Percentiles rank a stretch among this genome's conserved stretches.
Evolutionary conservation across 176 grass and related monocot genomes (phyloP).

Genomic region (Elaeis guineensis): DNA sequence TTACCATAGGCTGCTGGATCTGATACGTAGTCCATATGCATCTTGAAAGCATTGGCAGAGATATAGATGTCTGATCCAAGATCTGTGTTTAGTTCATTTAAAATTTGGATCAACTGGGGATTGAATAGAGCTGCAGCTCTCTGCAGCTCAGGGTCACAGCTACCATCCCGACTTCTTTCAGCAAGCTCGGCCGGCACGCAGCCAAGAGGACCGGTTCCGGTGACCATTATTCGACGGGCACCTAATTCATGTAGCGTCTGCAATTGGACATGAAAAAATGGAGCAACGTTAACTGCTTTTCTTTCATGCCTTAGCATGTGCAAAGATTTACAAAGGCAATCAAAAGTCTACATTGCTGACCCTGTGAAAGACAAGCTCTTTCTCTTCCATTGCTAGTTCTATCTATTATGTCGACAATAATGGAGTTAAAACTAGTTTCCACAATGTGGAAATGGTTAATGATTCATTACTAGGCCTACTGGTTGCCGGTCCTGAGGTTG

Average conservation of each 20-base stretch:
- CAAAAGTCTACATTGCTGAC: too few relatives aligned
- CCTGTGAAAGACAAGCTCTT: too few relatives aligned
- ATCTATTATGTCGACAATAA: too few relatives aligned
- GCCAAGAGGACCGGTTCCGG: constrained; percentile 86
- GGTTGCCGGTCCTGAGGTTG: too few relatives aligned
- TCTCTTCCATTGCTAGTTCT: too few relatives aligned
- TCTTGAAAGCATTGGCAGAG: constrained; percentile 57
- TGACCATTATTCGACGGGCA: constrained; percentile 62
- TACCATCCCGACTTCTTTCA: constrained; percentile 48
- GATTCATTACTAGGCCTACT: too few relatives aligned
- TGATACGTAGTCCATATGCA: constrained; percentile 70
- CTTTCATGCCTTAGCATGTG: too few relatives aligned
- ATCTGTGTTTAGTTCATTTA: constrained; percentile 41
- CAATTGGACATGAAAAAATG: background rate
- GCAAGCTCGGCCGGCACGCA: constrained; percentile 88
- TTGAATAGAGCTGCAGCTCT: constrained; percentile 75
- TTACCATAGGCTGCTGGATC: constrained; percentile 78
- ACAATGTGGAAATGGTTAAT: too few relatives aligned
- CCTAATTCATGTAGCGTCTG: constrained; percentile 74
- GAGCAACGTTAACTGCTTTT: background rate
- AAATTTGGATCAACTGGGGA: constrained; percentile 48
- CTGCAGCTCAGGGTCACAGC: constrained; percentile 57
- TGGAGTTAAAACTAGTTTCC: too few relatives aligned
- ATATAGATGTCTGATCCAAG: constrained; percentile 51
- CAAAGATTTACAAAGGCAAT: too few relatives aligned